These are phyloP conservation scores for Oryza meyeriana DNA, from an alignment of 176 grass and related monocot genomes.

Conservation along the genomic window DNA sequence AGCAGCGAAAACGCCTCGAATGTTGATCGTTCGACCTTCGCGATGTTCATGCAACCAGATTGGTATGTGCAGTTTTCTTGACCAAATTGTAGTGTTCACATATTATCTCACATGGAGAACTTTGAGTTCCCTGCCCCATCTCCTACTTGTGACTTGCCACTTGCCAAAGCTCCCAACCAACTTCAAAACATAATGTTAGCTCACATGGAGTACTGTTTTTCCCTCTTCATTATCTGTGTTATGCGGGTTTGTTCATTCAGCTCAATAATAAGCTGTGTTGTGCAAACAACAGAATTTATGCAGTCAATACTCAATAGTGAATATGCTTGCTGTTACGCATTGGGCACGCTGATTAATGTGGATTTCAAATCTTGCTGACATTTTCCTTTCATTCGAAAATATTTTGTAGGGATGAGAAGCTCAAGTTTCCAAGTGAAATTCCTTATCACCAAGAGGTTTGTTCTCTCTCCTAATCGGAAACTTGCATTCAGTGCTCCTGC, in stretches of 20 bases:
- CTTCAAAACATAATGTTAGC: neutral
- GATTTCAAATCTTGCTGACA: neutral
- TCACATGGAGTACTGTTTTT: neutral
- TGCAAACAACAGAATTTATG: neutral
- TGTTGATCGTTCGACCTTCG: constrained; percentile 84
- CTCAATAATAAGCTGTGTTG: neutral
- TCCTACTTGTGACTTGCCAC: neutral
- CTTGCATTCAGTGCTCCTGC: neutral
- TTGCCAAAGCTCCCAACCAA: neutral
- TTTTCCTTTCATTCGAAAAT: neutral
- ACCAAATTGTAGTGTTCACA: neutral
- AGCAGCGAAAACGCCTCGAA: constrained; percentile 57
- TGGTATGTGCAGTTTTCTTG: constrained; percentile 40
- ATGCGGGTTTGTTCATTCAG: neutral
- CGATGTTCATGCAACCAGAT: constrained; percentile 97
- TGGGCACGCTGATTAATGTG: neutral
- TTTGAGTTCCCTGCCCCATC: neutral
- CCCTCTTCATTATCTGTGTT: neutral
- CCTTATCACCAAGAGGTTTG: constrained; percentile 80
- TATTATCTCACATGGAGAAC: neutral
- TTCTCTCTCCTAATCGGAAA: neutral
- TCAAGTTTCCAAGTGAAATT: constrained; percentile 66
- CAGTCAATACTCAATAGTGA: neutral
- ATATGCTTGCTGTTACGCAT: neutral
- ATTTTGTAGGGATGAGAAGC: constrained; percentile 66